These are phyloP conservation scores for Pythium monospermum DNA, from an alignment of 352 stramenopile species.

Conservation along the genomic window DNA sequence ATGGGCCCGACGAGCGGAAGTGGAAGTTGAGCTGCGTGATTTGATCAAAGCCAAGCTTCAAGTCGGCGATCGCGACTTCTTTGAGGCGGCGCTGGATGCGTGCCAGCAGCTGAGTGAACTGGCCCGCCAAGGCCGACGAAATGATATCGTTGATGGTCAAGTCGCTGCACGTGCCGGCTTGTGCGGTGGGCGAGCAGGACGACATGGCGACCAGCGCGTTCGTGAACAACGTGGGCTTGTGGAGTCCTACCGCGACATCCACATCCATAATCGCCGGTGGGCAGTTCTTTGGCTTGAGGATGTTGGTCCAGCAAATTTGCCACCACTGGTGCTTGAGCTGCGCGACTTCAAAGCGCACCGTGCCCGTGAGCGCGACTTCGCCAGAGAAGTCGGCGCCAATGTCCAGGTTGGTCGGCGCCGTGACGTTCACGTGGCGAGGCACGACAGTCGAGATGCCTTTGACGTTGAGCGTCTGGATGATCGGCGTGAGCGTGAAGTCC, in stretches of 20 bases:
- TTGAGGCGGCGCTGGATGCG: constrained; percentile 33
- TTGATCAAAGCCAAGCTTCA: constrained; percentile 38
- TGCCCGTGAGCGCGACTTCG: constrained; percentile 29
- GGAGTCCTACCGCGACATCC: constrained; percentile 31
- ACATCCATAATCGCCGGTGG: constrained; percentile 30
- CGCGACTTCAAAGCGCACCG: constrained; percentile 38
- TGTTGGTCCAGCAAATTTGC: constrained; percentile 53
- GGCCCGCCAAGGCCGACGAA: constrained; percentile 25
- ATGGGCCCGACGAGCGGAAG: constrained; percentile 32
- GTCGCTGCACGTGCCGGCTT: constrained; percentile 41
- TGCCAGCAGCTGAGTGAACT: constrained; percentile 22
- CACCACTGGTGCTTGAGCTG: constrained; percentile 61
- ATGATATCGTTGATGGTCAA: constrained; percentile 42
- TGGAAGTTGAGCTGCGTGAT: constrained; percentile 49
- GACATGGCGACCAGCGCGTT: constrained; percentile 35
- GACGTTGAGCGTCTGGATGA: constrained; percentile 42
- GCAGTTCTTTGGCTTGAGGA: constrained; percentile 44
- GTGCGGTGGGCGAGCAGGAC: constrained; percentile 26
- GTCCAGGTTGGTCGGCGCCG: constrained; percentile 27
- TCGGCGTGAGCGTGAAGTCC: constrained; percentile 45
- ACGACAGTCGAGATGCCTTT: constrained; percentile 36
- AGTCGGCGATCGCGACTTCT: constrained; percentile 25
- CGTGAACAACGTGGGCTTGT: constrained; percentile 27
- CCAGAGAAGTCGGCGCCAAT: constrained; percentile 42
- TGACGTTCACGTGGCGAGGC: constrained; percentile 49